Conservation (phyloP, 768 basidiomycete species). For the Lentinus brumalis region DNA sequence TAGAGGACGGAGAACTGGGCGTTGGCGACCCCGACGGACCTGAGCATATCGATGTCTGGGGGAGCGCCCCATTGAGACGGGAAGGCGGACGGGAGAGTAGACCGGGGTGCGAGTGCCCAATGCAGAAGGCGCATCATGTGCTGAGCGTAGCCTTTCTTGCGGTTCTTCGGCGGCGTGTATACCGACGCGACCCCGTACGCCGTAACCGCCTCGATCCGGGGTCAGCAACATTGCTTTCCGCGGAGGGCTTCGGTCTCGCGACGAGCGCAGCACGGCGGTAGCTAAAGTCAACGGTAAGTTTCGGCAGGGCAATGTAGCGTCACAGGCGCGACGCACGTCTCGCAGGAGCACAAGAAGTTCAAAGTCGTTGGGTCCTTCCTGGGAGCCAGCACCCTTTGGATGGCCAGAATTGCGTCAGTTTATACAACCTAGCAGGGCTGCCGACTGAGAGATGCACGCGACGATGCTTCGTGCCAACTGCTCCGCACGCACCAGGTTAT, state of each 20-base stretch:
- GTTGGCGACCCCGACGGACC: conserved; percentile 34
- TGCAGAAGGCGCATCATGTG: conserved; percentile 71
- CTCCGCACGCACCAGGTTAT: conserved; percentile 47
- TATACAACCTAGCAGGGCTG: not conserved
- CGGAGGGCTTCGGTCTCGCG: conserved; percentile 10
- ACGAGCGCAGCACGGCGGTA: conserved; percentile 39
- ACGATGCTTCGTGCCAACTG: too few species aligned
- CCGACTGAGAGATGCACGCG: not conserved
- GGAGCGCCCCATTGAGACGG: conserved; percentile 47
- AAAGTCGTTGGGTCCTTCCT: conserved; percentile 50
- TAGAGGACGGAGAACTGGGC: conserved; percentile 52
- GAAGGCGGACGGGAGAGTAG: conserved; percentile 34
- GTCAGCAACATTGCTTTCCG: not conserved
- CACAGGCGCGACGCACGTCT: conserved; percentile 49
- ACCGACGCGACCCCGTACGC: conserved; percentile 60
- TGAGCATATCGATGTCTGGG: conserved; percentile 35
- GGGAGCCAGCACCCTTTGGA: conserved; percentile 57
- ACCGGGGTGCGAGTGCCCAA: conserved; percentile 47
- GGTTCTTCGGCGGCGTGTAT: conserved; percentile 51
- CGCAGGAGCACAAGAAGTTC: conserved; percentile 61
- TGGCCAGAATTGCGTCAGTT: not conserved
- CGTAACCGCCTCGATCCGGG: conserved; percentile 33
- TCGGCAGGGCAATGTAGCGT: not conserved
- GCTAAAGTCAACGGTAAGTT: conserved; percentile 17
- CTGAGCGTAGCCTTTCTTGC: conserved; percentile 56